Percentiles rank a stretch among this genome's conserved stretches.
These are phyloP conservation scores for Trametes sanguinea DNA, from an alignment of 768 basidiomycete genomes.

Conservation along the genomic window DNA sequence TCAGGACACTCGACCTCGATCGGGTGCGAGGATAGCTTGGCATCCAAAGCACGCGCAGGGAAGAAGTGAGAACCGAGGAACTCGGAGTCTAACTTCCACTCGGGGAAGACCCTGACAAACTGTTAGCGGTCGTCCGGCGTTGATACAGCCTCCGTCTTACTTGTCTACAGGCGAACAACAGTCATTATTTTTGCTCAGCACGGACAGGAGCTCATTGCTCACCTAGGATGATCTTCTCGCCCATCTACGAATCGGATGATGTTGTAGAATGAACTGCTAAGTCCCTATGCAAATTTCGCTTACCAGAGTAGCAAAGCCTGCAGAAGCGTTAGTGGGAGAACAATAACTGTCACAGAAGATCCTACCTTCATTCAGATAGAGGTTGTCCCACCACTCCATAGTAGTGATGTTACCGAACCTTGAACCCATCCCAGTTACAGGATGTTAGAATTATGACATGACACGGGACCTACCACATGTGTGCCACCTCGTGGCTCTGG, in stretches of 20 bases:
- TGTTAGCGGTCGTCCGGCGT: not conserved
- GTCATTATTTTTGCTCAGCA: slow-evolving; percentile 7
- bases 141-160: slow-evolving; percentile 23
- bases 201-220: slow-evolving; percentile 27
- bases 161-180: slow-evolving; percentile 45
- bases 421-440: not conserved
- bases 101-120: slow-evolving; percentile 64
- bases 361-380: slow-evolving; percentile 79
- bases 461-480: slow-evolving; percentile 61
- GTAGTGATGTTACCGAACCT: slow-evolving; percentile 95
- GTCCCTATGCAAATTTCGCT: not conserved
- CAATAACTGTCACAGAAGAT: not conserved
- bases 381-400: slow-evolving; percentile 92
- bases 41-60: slow-evolving; percentile 79
- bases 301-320: slow-evolving; percentile 83
- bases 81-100: slow-evolving; percentile 81
- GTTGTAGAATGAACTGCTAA: no score
- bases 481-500: slow-evolving; percentile 86
- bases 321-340: not conserved
- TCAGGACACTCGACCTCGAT: slow-evolving; percentile 94
- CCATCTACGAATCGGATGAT: slow-evolving; percentile 53
- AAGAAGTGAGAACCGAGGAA: slow-evolving; percentile 80
- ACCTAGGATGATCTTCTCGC: slow-evolving; percentile 84
- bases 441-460: no score
- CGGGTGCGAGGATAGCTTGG: slow-evolving; percentile 87